Evolutionary conservation across 2,329 filamentous ascomycete genomes (phyloP), one percentile per base, ranked within the genome.

Genomic region (Botrytis paeoniae): DNA sequence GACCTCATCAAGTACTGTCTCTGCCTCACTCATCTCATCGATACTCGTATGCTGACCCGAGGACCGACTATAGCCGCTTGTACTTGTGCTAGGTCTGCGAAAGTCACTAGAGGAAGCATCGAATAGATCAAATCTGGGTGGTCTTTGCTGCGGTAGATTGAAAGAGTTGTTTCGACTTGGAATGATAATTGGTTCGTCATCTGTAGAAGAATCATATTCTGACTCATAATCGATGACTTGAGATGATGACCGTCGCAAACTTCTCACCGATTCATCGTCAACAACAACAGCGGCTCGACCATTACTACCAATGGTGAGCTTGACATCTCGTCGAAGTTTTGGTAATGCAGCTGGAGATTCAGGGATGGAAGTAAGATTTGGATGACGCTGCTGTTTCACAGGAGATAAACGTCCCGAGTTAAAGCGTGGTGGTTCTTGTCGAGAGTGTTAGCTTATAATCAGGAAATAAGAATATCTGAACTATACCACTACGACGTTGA

Each of bases 181-280:
- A 57, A 91, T 88, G 68, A 91, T 85, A 74, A 91, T 91, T 20
- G 88, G 88, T 73, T 91, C 89, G 71, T 91, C 89, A 75, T 91
- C 89, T 6, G 85, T 86, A 0, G 88, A 90, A 1, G 88, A 89
- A 3, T 86, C 85, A 64, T 78, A 76, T 35, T 76, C 85, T 0
- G 85, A 86, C 22, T 84, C 83, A 82, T 83, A 85, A 57, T 81
- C 82, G 68, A 81, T 82, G 59, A 73, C 75, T 43, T 69, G 41
- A 39, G 71, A 64, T 48, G 75, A 62, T 72, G 76, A 63, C 62
- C 74, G 63, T 69, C 77, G 70, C 74, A 73, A 62, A n/a, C 54
- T 76, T 70, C 75, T 75, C 59, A 63, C 75, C 35, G 74, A 65
- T 70, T 78, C 62, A 75, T 78, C 76, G 25, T 75, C 74, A 25